A percentile compares a stretch with the other conserved stretches of the same genome.
These are phyloP conservation scores for Fusarium veterinarium DNA, from an alignment of 2,329 filamentous ascomycete genomes.

Conservation along the genomic window DNA sequence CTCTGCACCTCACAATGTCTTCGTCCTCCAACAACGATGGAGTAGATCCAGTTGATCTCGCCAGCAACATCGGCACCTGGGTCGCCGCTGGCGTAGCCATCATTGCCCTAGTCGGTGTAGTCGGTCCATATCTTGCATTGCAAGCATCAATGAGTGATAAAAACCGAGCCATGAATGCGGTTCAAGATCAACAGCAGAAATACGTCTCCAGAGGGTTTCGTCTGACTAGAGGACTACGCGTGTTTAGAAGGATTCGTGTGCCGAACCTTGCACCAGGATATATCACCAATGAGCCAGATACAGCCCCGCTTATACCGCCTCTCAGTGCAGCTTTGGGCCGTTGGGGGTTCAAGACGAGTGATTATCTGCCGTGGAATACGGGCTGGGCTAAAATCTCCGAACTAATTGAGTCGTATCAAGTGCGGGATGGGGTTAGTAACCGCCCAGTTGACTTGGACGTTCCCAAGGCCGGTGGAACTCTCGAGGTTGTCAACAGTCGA, in stretches of 20 bases:
- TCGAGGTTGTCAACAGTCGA: not conserved
- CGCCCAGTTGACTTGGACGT: accelerated
- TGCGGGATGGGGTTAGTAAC: not conserved
- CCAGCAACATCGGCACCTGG: not conserved
- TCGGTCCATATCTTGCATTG: not conserved
- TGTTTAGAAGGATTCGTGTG: not conserved
- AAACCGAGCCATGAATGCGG: not conserved
- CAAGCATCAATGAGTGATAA: not conserved
- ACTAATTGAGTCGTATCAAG: not conserved
- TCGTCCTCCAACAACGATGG: not conserved
- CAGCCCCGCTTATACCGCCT: not conserved
- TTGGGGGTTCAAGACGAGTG: not conserved
- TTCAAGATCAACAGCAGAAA: not conserved
- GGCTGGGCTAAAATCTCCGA: not conserved
- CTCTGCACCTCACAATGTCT: not conserved
- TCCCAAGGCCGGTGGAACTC: accelerated
- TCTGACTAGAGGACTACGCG: not conserved
- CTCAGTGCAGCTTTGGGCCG: not conserved
- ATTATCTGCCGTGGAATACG: not conserved
- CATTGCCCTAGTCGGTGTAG: not conserved
- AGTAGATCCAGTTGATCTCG: not conserved
- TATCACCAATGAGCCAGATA: not conserved
- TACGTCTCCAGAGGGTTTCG: not conserved
- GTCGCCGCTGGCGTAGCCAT: not conserved
- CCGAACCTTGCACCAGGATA: not conserved